Conservation (phyloP, 805 yeast species). For the Starmerella apicola region DNA sequence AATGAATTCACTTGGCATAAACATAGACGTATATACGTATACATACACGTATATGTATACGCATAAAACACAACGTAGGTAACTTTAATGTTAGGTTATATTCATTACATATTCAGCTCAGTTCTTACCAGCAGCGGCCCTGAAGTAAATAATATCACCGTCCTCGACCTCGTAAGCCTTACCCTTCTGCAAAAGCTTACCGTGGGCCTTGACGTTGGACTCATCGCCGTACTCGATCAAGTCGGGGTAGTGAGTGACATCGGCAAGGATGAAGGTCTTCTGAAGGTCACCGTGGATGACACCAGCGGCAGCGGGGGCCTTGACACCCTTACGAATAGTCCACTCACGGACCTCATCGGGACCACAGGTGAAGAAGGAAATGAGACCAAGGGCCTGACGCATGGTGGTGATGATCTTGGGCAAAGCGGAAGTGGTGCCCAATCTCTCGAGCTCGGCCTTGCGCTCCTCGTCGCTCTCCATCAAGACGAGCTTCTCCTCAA, state of each 20-base stretch:
- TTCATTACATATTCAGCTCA: constrained; percentile 22
- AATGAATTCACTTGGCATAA: too few relatives aligned
- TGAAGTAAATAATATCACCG: constrained; percentile 83
- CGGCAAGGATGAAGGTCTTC: constrained; percentile 89
- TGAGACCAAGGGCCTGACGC: constrained; percentile 77
- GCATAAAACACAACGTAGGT: too few relatives aligned
- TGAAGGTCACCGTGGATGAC: constrained; percentile 92
- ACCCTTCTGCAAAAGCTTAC: constrained; percentile 84
- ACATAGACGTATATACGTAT: too few relatives aligned
- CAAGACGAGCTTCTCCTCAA: constrained; percentile 82
- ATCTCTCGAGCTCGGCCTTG: constrained; percentile 57
- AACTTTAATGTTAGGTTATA: too few relatives aligned
- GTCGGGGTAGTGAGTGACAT: constrained; percentile 77
- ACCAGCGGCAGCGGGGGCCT: constrained; percentile 99
- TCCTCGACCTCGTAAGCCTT: constrained; percentile 91
- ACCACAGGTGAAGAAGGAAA: constrained; percentile 93
- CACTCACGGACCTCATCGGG: constrained; percentile 95
- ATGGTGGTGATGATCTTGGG: constrained; percentile 76
- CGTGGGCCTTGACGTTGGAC: constrained; percentile 67
- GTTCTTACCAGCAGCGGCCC: constrained; percentile 88
- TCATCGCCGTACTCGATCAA: constrained; percentile 70
- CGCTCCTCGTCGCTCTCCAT: constrained; percentile 78
- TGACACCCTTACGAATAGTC: constrained; percentile 85
- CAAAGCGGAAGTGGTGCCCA: constrained; percentile 67
- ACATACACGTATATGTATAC: too few relatives aligned